phyloP scores from a whole-genome alignment of 1,284 basidiomycete species.

The Pholiota adiposa region DNA sequence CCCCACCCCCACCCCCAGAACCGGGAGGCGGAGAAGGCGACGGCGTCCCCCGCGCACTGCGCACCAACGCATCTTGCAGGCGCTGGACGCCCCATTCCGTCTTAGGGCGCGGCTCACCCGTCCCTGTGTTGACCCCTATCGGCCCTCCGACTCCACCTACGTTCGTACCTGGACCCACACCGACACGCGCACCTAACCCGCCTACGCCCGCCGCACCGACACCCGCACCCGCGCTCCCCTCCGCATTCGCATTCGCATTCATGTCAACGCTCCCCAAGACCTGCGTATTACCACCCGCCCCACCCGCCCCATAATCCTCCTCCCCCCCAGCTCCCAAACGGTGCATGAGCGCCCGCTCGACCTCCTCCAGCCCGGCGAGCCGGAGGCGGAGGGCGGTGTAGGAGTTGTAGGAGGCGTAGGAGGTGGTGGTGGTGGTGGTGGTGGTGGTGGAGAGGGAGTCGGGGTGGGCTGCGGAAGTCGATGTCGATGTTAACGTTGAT shows the following conservation, averaged over 20 bases:
- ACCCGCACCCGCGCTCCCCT: not conserved
- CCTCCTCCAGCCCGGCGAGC: not conserved
- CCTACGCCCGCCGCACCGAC: not conserved
- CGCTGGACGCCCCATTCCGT: constrained; percentile 31
- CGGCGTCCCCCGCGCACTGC: constrained; percentile 12
- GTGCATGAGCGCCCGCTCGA: constrained; percentile 2
- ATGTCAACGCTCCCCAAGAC: no score
- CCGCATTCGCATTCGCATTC: no score
- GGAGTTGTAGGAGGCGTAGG: not conserved
- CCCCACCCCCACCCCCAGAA: no score
- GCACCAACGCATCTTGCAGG: constrained; percentile 31
- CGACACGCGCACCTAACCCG: no score
- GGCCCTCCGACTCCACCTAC: not conserved
- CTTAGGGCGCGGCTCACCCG: not conserved
- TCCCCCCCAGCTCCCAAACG: not conserved
- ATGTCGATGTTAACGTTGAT: no score
- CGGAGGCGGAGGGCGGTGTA: constrained; percentile 3
- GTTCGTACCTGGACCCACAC: no score
- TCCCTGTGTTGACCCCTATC: not conserved
- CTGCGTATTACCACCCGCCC: no score
- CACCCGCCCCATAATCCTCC: not conserved
- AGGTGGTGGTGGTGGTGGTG: not conserved
- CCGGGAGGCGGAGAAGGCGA: not conserved
- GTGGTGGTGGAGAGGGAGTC: not conserved
- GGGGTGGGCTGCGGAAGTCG: no score